Percentiles rank a stretch among this genome's conserved stretches.
phyloP scores from a whole-genome alignment of 2,329 filamentous ascomycete species.

The Emergomyces pasteurianus region DNA sequence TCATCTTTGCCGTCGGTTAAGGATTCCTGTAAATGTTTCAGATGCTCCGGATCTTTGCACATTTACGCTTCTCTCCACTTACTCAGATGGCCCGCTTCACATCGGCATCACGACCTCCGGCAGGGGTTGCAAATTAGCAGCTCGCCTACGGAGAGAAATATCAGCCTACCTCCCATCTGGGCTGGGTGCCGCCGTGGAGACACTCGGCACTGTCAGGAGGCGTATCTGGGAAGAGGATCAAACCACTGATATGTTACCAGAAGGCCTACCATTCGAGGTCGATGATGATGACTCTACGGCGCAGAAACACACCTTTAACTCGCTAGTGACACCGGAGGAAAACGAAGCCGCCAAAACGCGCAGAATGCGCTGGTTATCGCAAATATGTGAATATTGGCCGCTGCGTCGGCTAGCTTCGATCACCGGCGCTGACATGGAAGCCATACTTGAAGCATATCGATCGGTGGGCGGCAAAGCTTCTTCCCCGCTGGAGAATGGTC shows the following conservation, averaged over 20 bases:
- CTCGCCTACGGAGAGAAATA: conserved; percentile 78
- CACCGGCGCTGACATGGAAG: conserved; percentile 65
- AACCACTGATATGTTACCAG: conserved; percentile 32
- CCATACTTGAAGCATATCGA: conserved; percentile 60
- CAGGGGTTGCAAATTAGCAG: conserved; percentile 84
- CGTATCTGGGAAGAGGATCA: conserved; percentile 66
- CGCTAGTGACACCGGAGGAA: conserved; percentile 59
- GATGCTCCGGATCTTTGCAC: conserved; percentile 79
- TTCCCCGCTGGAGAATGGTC: conserved; percentile 4
- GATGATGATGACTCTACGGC: conserved; percentile 37
- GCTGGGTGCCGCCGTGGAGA: conserved; percentile 64
- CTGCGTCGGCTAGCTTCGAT: conserved; percentile 68
- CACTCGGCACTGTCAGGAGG: conserved; percentile 60
- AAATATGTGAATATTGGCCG: conserved; percentile 99
- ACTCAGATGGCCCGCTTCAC: conserved; percentile 82
- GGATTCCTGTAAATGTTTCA: conserved; percentile 87
- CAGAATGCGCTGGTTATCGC: conserved; percentile 82
- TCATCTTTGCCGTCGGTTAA: conserved; percentile 58
- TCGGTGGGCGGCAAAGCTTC: conserved; percentile 13
- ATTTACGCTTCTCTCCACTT: conserved; percentile 78
- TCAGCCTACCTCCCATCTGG: conserved; percentile 63
- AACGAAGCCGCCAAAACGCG: conserved; percentile 62
- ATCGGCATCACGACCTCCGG: conserved; percentile 94
- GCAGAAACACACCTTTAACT: conserved; percentile 76
- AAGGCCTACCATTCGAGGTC: conserved; percentile 30